Evolutionary conservation across 306 rosid species (phyloP).

Genomic region (Canavalia gladiata): DNA sequence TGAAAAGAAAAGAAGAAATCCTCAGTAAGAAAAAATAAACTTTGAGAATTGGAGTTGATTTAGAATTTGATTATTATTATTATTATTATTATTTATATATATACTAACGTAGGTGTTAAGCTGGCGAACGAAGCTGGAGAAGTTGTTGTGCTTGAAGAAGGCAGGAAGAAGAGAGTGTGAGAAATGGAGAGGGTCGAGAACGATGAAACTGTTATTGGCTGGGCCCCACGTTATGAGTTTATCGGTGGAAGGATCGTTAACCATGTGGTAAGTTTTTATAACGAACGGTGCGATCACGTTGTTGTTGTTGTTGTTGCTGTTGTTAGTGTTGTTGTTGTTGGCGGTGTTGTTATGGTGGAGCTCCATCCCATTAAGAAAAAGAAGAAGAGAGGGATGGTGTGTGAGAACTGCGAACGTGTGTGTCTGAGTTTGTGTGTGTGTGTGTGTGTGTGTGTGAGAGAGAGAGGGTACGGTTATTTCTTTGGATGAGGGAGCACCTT

Average conservation of each 20-base stretch:
- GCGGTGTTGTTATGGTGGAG: constrained; percentile 19
- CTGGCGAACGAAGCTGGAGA: constrained; percentile 94
- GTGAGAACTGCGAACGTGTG: background rate
- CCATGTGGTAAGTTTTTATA: constrained; percentile 88
- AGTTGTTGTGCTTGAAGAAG: constrained; percentile 94
- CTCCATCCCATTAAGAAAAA: constrained; percentile 63
- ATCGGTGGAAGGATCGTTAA: constrained; percentile 80
- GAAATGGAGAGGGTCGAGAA: constrained; percentile 77
- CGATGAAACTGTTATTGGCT: constrained; percentile 87
- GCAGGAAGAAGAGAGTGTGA: constrained; percentile 76
- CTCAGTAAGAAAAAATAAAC: background rate
- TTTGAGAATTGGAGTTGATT: constrained; percentile 1
- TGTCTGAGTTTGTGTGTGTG: background rate
- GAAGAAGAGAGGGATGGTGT: background rate
- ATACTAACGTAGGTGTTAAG: constrained; percentile 85
- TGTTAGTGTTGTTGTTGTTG: background rate
- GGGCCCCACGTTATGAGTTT: constrained; percentile 77
- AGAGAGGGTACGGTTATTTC: constrained; percentile 3
- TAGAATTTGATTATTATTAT: background rate
- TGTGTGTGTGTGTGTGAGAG: background rate
- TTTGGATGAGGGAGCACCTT: constrained; percentile 41
- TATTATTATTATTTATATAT: no score
- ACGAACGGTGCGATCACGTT: constrained; percentile 85
- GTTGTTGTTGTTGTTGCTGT: constrained; percentile 28
- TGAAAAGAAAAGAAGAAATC: background rate